Evolutionary conservation across 2,329 filamentous ascomycete genomes (phyloP), one percentile per base, ranked within the genome.

Genomic region (Monilinia aucupariae): DNA sequence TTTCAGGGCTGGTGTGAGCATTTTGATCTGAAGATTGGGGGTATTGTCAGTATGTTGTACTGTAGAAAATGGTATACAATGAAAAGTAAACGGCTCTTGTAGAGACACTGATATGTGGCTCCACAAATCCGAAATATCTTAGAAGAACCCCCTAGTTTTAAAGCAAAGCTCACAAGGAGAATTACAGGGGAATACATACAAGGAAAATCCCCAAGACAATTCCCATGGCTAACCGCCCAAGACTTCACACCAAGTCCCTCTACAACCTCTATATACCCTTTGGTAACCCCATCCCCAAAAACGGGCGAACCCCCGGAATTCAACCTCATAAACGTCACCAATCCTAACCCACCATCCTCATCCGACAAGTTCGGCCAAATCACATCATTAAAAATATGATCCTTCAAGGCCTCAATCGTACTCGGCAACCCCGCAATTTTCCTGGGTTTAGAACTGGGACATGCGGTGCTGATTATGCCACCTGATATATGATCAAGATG

Each of bases 311-410:
- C 93, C 13, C 92, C 93, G 73, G 97, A 92, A 6, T 91, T 87
- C 12, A 99, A 80, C 20, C 94, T 85, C 74, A 92, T 87, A 70
- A 96, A 97, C 0, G 91, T 96, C 41, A 99, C 86, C 34, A 99
- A 82, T 0, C 94, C 94, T 4, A 92, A 92, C 30, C 94, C 94
- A 41, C 92, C 92, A 74, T 96, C 94, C 76, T 99, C 94, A 72
- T 99, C 93, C 0, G 91, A 96, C 47, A 99, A 78, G 69, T 99
- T 99, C 0, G 94, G 94, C 94, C 94, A 99, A 61, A 97, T 96
- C 64, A 96, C 80, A 72, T 97, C 96, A 76, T 99, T 99, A 79
- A 99, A 99, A 64, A 99, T 91, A 76, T 99, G 92, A 0, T 81
- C 86, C 74, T 96, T 97, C 76, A 99, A 87, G 0, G 93, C 92